A percentile compares a stretch with the other conserved stretches of the same genome.
These are phyloP conservation scores for Neurospora discreta DNA, from an alignment of 495 filamentous ascomycete species.

Conservation along the genomic window DNA sequence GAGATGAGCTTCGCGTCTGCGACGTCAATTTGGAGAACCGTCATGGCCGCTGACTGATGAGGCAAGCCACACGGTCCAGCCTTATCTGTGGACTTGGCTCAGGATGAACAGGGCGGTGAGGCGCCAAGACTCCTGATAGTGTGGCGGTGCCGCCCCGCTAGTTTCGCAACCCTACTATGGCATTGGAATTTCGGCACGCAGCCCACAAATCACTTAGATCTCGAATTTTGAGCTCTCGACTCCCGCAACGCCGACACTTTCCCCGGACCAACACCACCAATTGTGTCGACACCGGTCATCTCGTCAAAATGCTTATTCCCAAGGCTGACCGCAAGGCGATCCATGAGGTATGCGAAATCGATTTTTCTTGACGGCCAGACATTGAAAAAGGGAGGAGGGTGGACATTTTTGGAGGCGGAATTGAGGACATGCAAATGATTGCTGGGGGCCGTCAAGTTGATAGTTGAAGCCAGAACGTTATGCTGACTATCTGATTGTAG, in stretches of 20 bases:
- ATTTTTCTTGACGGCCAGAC: slow-evolving; percentile 1
- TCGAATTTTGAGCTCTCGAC: slow-evolving; percentile 26
- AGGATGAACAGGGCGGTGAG: background rate
- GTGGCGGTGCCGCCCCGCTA: slow-evolving; percentile 22
- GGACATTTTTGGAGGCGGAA: background rate
- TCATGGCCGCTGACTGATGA: background rate
- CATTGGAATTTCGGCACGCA: slow-evolving; percentile 22
- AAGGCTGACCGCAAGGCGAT: slow-evolving; percentile 99
- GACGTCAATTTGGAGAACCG: background rate
- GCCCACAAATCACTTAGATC: slow-evolving; percentile 25
- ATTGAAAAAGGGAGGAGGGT: background rate
- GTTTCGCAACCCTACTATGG: slow-evolving; percentile 20
- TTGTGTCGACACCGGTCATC: slow-evolving; percentile 30
- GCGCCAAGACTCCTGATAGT: background rate
- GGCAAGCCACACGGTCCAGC: background rate
- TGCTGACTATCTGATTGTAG: slow-evolving; percentile 39
- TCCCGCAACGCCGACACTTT: slow-evolving; percentile 23
- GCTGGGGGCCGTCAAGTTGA: background rate
- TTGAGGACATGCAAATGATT: background rate
- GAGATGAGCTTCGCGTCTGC: background rate
- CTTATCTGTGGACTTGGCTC: background rate
- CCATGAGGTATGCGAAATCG: slow-evolving; percentile 50
- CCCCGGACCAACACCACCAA: slow-evolving; percentile 31
- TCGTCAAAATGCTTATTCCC: slow-evolving; percentile 83
- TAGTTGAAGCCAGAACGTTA: background rate